Percentiles rank a stretch among this genome's conserved stretches.
phyloP scores from a whole-genome alignment of 306 rosid genomes.

The Vigna hirtella region DNA sequence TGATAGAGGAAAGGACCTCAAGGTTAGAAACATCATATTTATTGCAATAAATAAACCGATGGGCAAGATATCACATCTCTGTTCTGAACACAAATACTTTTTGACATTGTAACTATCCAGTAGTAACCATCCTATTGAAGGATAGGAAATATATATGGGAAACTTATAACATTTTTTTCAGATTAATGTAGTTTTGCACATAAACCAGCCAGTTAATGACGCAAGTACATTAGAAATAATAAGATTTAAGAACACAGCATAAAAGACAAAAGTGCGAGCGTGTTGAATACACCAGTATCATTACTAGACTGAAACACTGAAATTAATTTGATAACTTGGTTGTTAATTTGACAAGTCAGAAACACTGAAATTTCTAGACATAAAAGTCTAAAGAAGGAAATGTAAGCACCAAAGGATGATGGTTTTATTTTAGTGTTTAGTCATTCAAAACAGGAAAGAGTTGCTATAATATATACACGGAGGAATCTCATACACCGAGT shows the following conservation, averaged over 20 bases:
- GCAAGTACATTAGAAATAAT: background rate
- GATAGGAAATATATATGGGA: background rate
- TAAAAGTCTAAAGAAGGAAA: background rate
- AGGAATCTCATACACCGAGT: background rate
- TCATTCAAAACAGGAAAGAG: constrained; percentile 8
- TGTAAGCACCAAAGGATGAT: background rate
- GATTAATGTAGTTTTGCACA: background rate
- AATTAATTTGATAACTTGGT: background rate
- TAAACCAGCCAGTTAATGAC: constrained; percentile 1
- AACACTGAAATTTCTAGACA: background rate
- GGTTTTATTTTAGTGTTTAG: background rate
- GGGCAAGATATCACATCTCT: constrained; percentile 9
- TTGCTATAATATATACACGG: background rate
- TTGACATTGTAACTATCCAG: constrained; percentile 1
- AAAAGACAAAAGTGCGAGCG: background rate
- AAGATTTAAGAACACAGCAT: background rate
- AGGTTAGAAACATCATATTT: constrained; percentile 23
- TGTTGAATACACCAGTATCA: background rate
- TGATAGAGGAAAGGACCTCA: constrained; percentile 43
- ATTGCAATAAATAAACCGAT: background rate
- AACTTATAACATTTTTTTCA: background rate
- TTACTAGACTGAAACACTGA: background rate
- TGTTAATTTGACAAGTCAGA: background rate
- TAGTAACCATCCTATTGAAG: constrained; percentile 6
- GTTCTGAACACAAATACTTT: background rate